phyloP scores from a whole-genome alignment of 768 basidiomycete genomes.

The Lentinus brumalis region DNA sequence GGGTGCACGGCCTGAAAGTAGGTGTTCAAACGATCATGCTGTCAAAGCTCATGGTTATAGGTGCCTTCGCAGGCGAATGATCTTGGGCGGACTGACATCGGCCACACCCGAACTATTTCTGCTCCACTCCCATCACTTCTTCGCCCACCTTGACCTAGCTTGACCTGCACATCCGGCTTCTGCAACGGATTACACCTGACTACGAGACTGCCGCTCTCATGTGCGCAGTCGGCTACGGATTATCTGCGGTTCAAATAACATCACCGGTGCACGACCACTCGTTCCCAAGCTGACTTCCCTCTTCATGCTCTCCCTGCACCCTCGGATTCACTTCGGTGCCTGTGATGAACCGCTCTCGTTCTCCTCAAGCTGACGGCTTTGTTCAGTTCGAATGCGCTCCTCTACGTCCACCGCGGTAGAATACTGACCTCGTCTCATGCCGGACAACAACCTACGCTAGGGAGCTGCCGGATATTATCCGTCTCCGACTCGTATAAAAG shows the following conservation, averaged over 20 bases:
- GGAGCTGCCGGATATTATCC: constrained; percentile 10
- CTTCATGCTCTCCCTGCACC: background rate
- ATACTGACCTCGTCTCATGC: background rate
- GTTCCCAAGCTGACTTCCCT: background rate
- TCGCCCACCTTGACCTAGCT: background rate
- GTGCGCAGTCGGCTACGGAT: constrained; percentile 7
- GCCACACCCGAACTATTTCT: background rate
- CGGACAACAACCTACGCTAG: background rate
- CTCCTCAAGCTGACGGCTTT: background rate
- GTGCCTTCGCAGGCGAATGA: background rate
- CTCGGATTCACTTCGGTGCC: constrained; percentile 12
- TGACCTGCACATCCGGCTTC: background rate
- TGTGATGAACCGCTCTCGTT: background rate
- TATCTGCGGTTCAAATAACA: constrained; percentile 9
- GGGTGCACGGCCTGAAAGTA: background rate
- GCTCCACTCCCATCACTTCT: constrained; percentile 13
- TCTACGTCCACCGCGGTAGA: constrained; percentile 2
- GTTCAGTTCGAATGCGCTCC: background rate
- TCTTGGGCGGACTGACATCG: constrained; percentile 9
- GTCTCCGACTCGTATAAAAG: constrained; percentile 7
- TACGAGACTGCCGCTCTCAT: constrained; percentile 1
- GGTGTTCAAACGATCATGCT: background rate
- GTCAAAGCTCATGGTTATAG: background rate
- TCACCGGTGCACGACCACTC: background rate
- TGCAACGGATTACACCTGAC: background rate